These are phyloP conservation scores for Excoecaria agallocha DNA, from an alignment of 345 rosid genomes.

Conservation along the genomic window DNA sequence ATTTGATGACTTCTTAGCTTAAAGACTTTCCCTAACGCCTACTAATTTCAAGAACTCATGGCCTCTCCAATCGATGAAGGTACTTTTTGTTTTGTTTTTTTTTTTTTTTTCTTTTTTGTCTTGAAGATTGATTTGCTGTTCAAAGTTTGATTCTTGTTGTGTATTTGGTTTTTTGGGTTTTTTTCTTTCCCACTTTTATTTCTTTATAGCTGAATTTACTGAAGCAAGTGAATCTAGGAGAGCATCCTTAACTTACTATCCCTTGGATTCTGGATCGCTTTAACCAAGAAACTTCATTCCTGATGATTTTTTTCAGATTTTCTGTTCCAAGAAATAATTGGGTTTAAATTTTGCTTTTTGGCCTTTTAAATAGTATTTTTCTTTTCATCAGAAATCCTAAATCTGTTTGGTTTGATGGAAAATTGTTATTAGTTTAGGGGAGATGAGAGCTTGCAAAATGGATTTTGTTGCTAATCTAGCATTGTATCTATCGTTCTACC, in stretches of 20 bases:
- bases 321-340: not conserved
- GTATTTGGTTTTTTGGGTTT: constrained; percentile 7
- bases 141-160: not conserved
- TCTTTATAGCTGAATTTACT: not conserved
- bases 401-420: constrained; percentile 1
- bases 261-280: not conserved
- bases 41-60: constrained; percentile 18
- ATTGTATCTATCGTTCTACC: not conserved
- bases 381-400: not conserved
- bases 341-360: not conserved
- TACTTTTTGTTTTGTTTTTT: constrained; percentile 19
- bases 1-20: constrained; percentile 7
- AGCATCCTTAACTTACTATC: not conserved
- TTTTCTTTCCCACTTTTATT: not conserved
- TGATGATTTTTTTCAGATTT: not conserved
- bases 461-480: not conserved
- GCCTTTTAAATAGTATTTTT: not conserved
- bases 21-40: not conserved
- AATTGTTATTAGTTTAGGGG: not conserved
- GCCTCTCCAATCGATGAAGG: constrained; percentile 36
- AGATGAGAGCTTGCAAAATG: not conserved
- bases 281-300: not conserved
- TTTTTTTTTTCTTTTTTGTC: not conserved
- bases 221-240: not conserved
- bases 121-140: not conserved